Evolutionary conservation across 192 early-diverging fungal genomes (phyloP).

Genomic region (Coemansia biformis): DNA sequence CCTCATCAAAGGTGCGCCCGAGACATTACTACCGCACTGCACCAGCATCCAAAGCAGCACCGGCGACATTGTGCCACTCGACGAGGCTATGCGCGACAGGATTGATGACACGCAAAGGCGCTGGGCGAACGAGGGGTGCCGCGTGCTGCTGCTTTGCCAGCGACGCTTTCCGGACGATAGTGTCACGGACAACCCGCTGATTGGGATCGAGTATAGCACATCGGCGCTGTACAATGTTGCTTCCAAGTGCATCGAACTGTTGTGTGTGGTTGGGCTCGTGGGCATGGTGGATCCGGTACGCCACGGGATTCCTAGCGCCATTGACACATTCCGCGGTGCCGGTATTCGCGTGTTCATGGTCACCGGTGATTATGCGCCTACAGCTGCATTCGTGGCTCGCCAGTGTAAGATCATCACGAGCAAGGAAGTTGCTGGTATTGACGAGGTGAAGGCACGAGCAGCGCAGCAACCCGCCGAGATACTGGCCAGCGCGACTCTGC

Average conservation of each 20-base stretch:
- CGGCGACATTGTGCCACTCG: slow-evolving; percentile 42
- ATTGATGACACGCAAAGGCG: slow-evolving; percentile 44
- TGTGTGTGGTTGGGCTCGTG: slow-evolving; percentile 64
- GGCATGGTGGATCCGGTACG: slow-evolving; percentile 84
- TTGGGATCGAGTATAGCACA: slow-evolving; percentile 28
- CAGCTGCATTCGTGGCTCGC: slow-evolving; percentile 72
- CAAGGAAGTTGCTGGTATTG: slow-evolving; percentile 25
- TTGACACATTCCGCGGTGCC: slow-evolving; percentile 57
- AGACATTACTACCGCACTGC: slow-evolving; percentile 59
- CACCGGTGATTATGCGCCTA: slow-evolving; percentile 74
- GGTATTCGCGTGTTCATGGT: slow-evolving; percentile 79
- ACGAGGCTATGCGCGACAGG: slow-evolving; percentile 16
- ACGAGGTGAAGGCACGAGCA: slow-evolving; percentile 16
- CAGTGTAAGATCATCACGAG: slow-evolving; percentile 70
- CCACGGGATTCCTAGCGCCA: slow-evolving; percentile 59
- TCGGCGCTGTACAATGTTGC: slow-evolving; percentile 21
- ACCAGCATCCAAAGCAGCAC: slow-evolving; percentile 33
- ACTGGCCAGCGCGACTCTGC: too few relatives aligned
- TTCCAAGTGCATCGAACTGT: slow-evolving; percentile 23
- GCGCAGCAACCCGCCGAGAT: slow-evolving; percentile 1
- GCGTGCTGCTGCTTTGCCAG: slow-evolving; percentile 53
- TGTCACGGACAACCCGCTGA: slow-evolving; percentile 51
- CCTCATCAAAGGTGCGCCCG: slow-evolving; percentile 78
- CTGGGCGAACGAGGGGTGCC: slow-evolving; percentile 56
- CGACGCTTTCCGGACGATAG: slow-evolving; percentile 18